phyloP scores from a whole-genome alignment of 805 yeast genomes.

The Monosporozyma unispora region DNA sequence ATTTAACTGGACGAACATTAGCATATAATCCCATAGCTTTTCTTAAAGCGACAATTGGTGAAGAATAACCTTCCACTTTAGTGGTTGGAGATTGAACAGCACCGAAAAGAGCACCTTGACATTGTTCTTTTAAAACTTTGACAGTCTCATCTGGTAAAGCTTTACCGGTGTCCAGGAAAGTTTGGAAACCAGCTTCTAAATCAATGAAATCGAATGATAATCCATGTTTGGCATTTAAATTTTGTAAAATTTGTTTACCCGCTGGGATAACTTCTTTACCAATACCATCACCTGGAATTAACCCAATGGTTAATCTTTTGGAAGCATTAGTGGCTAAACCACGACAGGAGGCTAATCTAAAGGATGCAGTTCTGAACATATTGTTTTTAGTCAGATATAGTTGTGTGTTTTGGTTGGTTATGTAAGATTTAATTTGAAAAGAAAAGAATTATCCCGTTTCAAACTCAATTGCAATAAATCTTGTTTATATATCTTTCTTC shows the following conservation, averaged over 20 bases:
- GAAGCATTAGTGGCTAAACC: constrained; percentile 31
- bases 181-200: constrained; percentile 89
- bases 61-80: constrained; percentile 92
- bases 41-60: constrained; percentile 97
- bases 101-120: constrained; percentile 97
- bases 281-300: constrained; percentile 98
- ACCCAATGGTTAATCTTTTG: constrained; percentile 47
- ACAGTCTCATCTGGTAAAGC: constrained; percentile 94
- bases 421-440: not conserved
- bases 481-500: too few relatives aligned
- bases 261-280: constrained; percentile 98
- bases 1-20: constrained; percentile 95
- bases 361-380: constrained; percentile 25
- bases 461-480: too few relatives aligned
- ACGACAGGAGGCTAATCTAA: constrained; percentile 25
- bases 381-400: not conserved
- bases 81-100: constrained; percentile 93
- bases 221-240: constrained; percentile 65
- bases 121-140: constrained; percentile 58
- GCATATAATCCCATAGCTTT: constrained; percentile 92
- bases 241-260: constrained; percentile 79
- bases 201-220: constrained; percentile 78
- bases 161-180: constrained; percentile 87
- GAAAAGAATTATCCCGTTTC: too few relatives aligned
- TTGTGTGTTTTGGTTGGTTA: not conserved